phyloP scores from a whole-genome alignment of 164 flowering plant species.

The Kalanchoe fedtschenkoi region DNA sequence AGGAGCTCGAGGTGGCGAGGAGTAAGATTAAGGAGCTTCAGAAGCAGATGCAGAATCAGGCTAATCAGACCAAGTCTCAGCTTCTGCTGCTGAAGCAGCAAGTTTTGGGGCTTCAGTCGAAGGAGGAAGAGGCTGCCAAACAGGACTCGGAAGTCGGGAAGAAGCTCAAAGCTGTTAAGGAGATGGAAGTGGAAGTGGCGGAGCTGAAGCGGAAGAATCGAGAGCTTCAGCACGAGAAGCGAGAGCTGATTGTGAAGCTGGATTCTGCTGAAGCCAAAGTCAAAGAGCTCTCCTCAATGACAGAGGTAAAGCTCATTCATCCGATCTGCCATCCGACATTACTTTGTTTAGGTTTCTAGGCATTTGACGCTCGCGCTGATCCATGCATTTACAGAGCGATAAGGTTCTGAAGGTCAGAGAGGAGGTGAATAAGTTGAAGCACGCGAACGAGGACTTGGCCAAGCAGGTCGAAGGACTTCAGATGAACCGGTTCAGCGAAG shows the following conservation, averaged over 20 bases:
- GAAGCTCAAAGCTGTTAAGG: conserved; percentile 72
- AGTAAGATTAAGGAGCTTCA: conserved; percentile 83
- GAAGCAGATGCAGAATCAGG: conserved; percentile 85
- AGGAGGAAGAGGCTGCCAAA: conserved; percentile 74
- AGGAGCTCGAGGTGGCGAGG: conserved; percentile 74
- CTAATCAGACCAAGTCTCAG: conserved; percentile 87
- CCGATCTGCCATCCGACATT: not conserved
- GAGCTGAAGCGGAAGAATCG: conserved; percentile 84
- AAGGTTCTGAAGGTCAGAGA: conserved; percentile 68
- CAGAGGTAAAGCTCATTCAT: conserved; percentile 46
- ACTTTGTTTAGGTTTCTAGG: not conserved
- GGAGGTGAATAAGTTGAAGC: conserved; percentile 57
- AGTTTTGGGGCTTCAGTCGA: conserved; percentile 62
- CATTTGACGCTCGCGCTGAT: not conserved
- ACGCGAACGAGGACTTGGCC: conserved; percentile 70
- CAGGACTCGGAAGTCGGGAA: conserved; percentile 59
- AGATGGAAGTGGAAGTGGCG: conserved; percentile 67
- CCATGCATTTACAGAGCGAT: conserved; percentile 47
- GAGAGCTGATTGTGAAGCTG: conserved; percentile 66
- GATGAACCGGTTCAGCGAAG: conserved; percentile 92
- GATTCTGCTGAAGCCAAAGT: conserved; percentile 69
- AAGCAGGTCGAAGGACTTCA: conserved; percentile 98
- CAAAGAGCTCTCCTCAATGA: conserved; percentile 59
- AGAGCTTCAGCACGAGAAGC: conserved; percentile 90
- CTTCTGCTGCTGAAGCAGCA: conserved; percentile 82